Evolutionary conservation across 176 grass and related monocot genomes (phyloP).

Genomic region (Echinochloa phyllopogon): DNA sequence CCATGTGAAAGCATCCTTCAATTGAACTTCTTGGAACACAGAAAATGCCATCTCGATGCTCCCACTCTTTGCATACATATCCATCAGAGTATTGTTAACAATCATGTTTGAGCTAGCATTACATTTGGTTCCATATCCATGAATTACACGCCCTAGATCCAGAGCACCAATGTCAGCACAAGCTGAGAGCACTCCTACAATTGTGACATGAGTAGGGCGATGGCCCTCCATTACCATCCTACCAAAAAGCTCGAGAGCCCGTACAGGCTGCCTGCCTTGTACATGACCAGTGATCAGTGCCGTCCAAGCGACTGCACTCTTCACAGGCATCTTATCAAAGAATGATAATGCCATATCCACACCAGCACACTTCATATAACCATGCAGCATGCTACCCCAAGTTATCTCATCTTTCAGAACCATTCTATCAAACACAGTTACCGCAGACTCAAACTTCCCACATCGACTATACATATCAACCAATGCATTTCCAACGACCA

Average conservation of each 20-base stretch:
- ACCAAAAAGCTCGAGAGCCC: slow-evolving; percentile 60
- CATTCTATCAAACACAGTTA: slow-evolving; percentile 51
- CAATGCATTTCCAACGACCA: slow-evolving; percentile 58
- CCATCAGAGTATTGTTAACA: slow-evolving; percentile 65
- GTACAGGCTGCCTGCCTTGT: slow-evolving; percentile 53
- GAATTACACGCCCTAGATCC: slow-evolving; percentile 59
- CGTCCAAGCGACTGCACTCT: slow-evolving; percentile 57
- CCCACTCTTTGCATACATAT: slow-evolving; percentile 85
- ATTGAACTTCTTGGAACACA: slow-evolving; percentile 43
- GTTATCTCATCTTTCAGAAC: slow-evolving; percentile 49
- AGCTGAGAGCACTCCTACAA: slow-evolving; percentile 62
- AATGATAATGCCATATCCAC: slow-evolving; percentile 45
- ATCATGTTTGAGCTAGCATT: slow-evolving; percentile 43
- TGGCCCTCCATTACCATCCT: slow-evolving; percentile 60
- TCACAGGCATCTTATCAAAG: slow-evolving; percentile 55
- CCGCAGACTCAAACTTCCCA: slow-evolving; percentile 32
- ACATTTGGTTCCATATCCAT: slow-evolving; percentile 56
- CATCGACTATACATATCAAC: slow-evolving; percentile 66
- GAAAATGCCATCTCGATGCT: slow-evolving; percentile 48
- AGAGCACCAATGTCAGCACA: slow-evolving; percentile 69
- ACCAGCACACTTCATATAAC: slow-evolving; percentile 47
- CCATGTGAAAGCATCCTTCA: slow-evolving; percentile 73
- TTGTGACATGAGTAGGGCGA: slow-evolving; percentile 51
- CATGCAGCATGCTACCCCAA: slow-evolving; percentile 68
- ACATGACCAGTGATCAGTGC: slow-evolving; percentile 65